Base-by-base conservation (phyloP, 2,329 filamentous ascomycete genomes). In the Delphinella strobiligena region DNA sequence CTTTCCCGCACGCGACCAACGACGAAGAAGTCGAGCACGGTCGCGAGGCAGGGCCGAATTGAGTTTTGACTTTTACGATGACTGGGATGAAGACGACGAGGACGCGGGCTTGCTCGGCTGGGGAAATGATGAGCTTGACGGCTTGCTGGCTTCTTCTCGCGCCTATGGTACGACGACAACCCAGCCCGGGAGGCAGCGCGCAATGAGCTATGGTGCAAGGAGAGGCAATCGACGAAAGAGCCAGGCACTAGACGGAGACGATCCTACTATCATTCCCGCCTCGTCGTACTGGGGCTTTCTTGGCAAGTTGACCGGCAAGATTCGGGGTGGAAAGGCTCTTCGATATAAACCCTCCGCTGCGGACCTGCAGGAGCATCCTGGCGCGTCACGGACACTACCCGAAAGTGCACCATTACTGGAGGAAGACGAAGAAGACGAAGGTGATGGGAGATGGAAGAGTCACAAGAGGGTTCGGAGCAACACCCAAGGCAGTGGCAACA, bases 61-160 rank as follows among this genome's bases (percentile, higher is more conserved):
- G 52, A 88, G 76, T 53, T 96, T 96, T 57, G 89, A 95, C 60
- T 96, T 96, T 59, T 96, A 96, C 64, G 89, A 95, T 61, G 89
- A 95, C 61, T 96, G 89, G 89, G 86, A 94, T 45, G 69, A 73
- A 34, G 22, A 27, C 7, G 72, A 77, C 19, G 71, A 74, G 37
- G 67, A 66, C 24, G 72, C 77, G 30, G 72, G 78, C 0, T 59
- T 89, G 35, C 64, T 88, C 38, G 80, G 76, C 34, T 93, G 86
- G 83, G 79, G 80, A 30, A 78, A 74, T 49, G 87, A 93, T 52
- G 87, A 93, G 55, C 78, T 93, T 65, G 89, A 94, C 56, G 72
- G 85, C 37, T 62, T 95, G 46, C 64, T 94, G 37, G 83, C 80
- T 9, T 80, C 37, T 50, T 52, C 34, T 41, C 51, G 29, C 30